Evolutionary conservation across 805 yeast genomes (phyloP).

Genomic region (Candida mattraensis): DNA sequence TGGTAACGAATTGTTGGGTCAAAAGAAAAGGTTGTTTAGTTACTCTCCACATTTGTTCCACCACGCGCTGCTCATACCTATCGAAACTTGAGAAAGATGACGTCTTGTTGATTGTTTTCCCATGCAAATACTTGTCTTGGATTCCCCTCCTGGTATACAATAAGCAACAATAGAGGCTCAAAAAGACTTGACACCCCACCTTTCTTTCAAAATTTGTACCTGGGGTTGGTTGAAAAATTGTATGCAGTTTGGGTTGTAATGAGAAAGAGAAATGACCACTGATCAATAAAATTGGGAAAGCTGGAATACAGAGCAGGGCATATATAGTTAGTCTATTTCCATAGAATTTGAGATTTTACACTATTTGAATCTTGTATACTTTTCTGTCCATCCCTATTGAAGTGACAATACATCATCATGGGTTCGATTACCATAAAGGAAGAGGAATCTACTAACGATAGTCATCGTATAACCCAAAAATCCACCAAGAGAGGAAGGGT

Average conservation of each 20-base stretch:
- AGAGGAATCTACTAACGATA: conserved; percentile 2
- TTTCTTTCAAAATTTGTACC: conserved; percentile 2
- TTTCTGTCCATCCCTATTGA: too few relatives aligned
- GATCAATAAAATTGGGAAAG: too few relatives aligned
- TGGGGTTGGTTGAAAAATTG: conserved; percentile 5
- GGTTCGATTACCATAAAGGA: conserved; percentile 8
- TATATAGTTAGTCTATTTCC: too few relatives aligned
- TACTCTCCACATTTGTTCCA: too few relatives aligned
- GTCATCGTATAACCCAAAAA: conserved; percentile 2
- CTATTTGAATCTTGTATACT: too few relatives aligned
- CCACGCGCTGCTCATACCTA: too few relatives aligned
- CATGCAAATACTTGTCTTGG: too few relatives aligned
- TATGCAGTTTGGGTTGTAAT: conserved; percentile 10
- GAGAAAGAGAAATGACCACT: conserved; percentile 6
- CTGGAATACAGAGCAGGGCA: too few relatives aligned
- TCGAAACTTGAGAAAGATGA: too few relatives aligned
- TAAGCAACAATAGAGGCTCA: conserved; percentile 12
- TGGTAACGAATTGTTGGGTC: not conserved
- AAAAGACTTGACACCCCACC: conserved; percentile 5
- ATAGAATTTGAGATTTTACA: too few relatives aligned
- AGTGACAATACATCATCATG: not conserved
- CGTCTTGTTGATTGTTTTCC: too few relatives aligned
- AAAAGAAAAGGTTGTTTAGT: conserved; percentile 1
- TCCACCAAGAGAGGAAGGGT: conserved; percentile 20
- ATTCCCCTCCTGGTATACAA: conserved; percentile 10